phyloP scores from a whole-genome alignment of 257 asterid genomes.

The Gentiana straminea region DNA sequence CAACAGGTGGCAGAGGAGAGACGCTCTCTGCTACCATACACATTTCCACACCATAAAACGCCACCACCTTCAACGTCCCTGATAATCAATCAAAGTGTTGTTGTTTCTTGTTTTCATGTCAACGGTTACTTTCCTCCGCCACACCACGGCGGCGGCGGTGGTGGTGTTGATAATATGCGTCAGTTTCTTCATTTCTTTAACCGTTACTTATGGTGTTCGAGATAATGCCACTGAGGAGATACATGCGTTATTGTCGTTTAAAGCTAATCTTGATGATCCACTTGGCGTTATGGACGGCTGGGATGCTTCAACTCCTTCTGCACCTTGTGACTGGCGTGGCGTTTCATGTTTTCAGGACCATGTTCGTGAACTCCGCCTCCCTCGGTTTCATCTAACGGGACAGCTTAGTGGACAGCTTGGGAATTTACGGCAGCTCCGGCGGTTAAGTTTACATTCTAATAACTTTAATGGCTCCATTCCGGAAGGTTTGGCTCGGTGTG shows the following conservation, averaged over 20 bases:
- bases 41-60: too few relatives aligned
- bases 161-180: slow-evolving; percentile 24
- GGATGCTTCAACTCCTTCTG: slow-evolving; percentile 45
- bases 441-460: slow-evolving; percentile 66
- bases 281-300: slow-evolving; percentile 50
- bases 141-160: slow-evolving; percentile 19
- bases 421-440: slow-evolving; percentile 37
- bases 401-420: slow-evolving; percentile 26
- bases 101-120: slow-evolving; percentile 23
- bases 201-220: slow-evolving; percentile 4
- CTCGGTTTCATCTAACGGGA: slow-evolving; percentile 59
- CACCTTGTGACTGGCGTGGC: slow-evolving; percentile 90
- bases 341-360: slow-evolving; percentile 38
- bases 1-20: too few relatives aligned
- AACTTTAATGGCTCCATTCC: slow-evolving; percentile 56
- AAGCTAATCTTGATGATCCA: slow-evolving; percentile 45
- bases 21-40: too few relatives aligned
- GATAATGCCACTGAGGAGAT: slow-evolving; percentile 26
- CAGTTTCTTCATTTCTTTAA: slow-evolving; percentile 11
- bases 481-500: slow-evolving; percentile 29
- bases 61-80: slow-evolving; percentile 7
- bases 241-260: slow-evolving; percentile 43
- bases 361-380: slow-evolving; percentile 51
- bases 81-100: neutral
- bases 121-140: slow-evolving; percentile 19